phyloP scores from a whole-genome alignment of 495 filamentous ascomycete genomes.

The Oidiodendron maius region DNA sequence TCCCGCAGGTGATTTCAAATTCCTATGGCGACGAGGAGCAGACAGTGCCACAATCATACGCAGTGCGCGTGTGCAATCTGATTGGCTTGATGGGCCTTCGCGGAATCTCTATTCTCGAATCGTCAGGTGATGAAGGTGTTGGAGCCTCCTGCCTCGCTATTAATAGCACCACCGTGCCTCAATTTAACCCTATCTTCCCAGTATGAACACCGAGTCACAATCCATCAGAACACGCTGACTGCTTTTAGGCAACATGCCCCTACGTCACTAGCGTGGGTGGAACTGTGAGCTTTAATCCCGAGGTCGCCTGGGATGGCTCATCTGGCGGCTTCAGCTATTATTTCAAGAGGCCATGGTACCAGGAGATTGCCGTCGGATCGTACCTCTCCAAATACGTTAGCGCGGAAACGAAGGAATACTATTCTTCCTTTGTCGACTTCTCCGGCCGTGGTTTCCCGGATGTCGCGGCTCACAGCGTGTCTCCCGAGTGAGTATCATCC shows the following conservation, averaged over 20 bases:
- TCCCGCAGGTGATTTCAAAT: constrained; percentile 72
- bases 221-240: no score
- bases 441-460: constrained; percentile 35
- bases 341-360: constrained; percentile 33
- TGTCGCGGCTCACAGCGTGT: constrained; percentile 25
- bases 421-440: constrained; percentile 17
- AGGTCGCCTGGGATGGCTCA: constrained; percentile 24
- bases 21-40: constrained; percentile 82
- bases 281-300: constrained; percentile 28
- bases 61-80: constrained; percentile 61
- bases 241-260: constrained; percentile 38
- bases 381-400: constrained; percentile 22
- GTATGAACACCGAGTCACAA: no score
- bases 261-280: constrained; percentile 40
- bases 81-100: constrained; percentile 67
- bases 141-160: constrained; percentile 60
- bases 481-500: constrained; percentile 14
- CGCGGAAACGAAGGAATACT: constrained; percentile 9
- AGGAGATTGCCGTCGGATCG: constrained; percentile 17
- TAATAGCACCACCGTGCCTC: constrained; percentile 45
- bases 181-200: constrained; percentile 33
- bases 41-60: constrained; percentile 62
- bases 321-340: constrained; percentile 46
- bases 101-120: constrained; percentile 67
- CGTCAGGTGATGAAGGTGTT: constrained; percentile 67